A percentile compares a stretch with the other conserved stretches of the same genome.
Evolutionary conservation across 2,329 filamentous ascomycete genomes (phyloP).

Genomic region (Fusarium pseudocircinatum): DNA sequence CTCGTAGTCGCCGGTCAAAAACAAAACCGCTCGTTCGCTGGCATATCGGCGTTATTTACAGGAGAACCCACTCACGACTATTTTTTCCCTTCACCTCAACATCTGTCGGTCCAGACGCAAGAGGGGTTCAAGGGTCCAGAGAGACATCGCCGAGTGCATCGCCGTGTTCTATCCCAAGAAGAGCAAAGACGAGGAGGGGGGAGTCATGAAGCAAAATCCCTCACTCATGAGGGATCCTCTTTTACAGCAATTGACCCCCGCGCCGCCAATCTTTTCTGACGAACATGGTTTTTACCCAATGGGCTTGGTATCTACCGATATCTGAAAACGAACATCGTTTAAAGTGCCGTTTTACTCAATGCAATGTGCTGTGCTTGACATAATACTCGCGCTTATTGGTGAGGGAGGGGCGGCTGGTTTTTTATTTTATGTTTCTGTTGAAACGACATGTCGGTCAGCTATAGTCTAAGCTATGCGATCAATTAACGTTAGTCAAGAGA

Average conservation of each 20-base stretch:
- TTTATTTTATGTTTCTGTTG: slow-evolving; percentile 26
- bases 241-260: slow-evolving; percentile 20
- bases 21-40: slow-evolving; percentile 27
- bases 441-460: slow-evolving; percentile 32
- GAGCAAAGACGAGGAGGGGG: slow-evolving; percentile 19
- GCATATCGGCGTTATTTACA: slow-evolving; percentile 37
- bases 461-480: slow-evolving; percentile 1
- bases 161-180: slow-evolving; percentile 40
- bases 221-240: slow-evolving; percentile 30
- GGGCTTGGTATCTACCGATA: slow-evolving; percentile 33
- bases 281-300: slow-evolving; percentile 31
- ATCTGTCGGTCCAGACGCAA: slow-evolving; percentile 17
- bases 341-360: slow-evolving; percentile 36
- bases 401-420: slow-evolving; percentile 33
- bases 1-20: slow-evolving; percentile 28
- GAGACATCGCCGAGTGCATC: slow-evolving; percentile 28
- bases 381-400: slow-evolving; percentile 19
- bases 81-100: slow-evolving; percentile 15
- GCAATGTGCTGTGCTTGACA: slow-evolving; percentile 34
- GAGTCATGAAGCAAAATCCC: slow-evolving; percentile 37
- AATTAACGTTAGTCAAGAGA: slow-evolving; percentile 22
- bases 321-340: slow-evolving; percentile 22
- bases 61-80: slow-evolving; percentile 23
- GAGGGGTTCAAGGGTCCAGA: slow-evolving; percentile 36
- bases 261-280: slow-evolving; percentile 19